Base-by-base conservation (phyloP, 495 filamentous ascomycete genomes). In the Xylaria scruposa region DNA sequence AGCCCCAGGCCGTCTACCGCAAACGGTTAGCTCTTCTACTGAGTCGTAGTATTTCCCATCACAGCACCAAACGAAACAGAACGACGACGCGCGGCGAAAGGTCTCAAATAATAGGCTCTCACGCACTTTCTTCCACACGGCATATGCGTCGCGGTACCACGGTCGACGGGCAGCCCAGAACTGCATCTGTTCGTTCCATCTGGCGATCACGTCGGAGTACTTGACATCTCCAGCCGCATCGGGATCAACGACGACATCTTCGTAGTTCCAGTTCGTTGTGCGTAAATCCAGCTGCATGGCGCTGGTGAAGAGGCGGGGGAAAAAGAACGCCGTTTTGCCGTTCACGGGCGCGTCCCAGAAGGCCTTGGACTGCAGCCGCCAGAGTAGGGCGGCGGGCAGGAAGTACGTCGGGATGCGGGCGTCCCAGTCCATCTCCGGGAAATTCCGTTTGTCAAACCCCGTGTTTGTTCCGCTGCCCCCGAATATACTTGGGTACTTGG, bases 321-420 rank as follows among this genome's bases (percentile, higher is more conserved):
- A 63, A 12, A 15, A 4, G 60, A 63, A 63, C 33, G 40, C 60
- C 10, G 4, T 15, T 13, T 29, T 15, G 15, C 60, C 60, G 24
- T 63, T 8, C 7, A 36, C 38, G 19, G 60, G 60, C n/a, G 2
- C 26, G 40, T 51, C 46, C 64, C 64, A 67, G 46, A 67, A 67
- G 15, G 24, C 31, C 29, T 53, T 67, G 29, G 64, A 67, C 33
- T 67, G 64, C 17, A 67, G 17, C 46, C 49, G 44, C 64, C 64
- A 67, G n/a, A 54, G 24, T 17, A 51, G 15, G 15, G 46, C 49
- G 12, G 64, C 29, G 3, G 64, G 64, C 9, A 67, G 10, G 26
- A 17, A 54, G 3, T 33, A 42, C 6, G 24, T 4, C 8, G 21
- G 19, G 17, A 67, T 53, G 3, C 7, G 29, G 12, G 31, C 29